Base-by-base conservation (phyloP, 2,329 filamentous ascomycete species). In the Truncatella angustata region DNA sequence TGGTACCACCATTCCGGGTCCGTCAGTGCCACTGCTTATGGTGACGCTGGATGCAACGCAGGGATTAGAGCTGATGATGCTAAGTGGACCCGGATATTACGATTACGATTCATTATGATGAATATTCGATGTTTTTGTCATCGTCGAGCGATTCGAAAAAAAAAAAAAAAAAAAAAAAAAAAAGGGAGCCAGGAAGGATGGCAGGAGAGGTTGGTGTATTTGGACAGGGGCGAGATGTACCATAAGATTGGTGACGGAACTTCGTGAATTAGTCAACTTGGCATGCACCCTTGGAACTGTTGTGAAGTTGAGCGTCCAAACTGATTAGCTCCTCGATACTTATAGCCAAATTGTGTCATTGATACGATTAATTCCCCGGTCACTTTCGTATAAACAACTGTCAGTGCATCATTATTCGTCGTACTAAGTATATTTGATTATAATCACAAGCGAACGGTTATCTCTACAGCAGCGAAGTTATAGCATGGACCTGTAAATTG, bases 21-120 rank as follows among this genome's bases (percentile, higher is more conserved):
- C 82, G 0, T 72, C 74, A 4, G 59, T 83, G 63, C 81, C 82
- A 40, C 65, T 87, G 54, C 53, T 87, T 21, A 87, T 87, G 84
- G 80, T 87, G 2, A 87, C 84, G 0, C 88, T 88, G 84, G 84
- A 87, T 63, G 84, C 78, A 20, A 73, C 77, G 60, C 80, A 86
- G 64, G 84, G 84, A 0, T 58, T 87, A 24, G 68, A 84, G 66
- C 63, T 88, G 55, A 78, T 88, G 63, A 69, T 73, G 58, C 58
- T 87, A 52, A 76, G n/a, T 88, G 28, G 69, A 81, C 26, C 81
- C 84, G 57, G 79, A 85, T 21, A 51, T 86, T 46, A 86, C 81
- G 5, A 80, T 88, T 40, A 83, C 84, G 3, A 78, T 86, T 34
- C 82, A 86, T 62, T 85, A 76, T 60, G 82, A 86, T 62, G 82